These are phyloP conservation scores for Cyberlindnera meyerae DNA, from an alignment of 805 yeast species.

Conservation along the genomic window DNA sequence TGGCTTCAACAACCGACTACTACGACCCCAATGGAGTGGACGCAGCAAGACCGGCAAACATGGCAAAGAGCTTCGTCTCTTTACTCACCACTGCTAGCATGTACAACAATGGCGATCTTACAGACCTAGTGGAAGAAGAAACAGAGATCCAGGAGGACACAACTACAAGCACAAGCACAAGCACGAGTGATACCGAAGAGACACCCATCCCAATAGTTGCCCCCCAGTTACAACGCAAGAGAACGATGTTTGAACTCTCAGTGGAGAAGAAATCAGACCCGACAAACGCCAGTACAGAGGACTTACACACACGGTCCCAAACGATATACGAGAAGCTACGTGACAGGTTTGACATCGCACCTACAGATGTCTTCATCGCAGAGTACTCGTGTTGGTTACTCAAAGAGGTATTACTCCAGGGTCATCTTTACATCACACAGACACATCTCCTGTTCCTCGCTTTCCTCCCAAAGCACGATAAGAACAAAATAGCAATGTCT, in stretches of 20 bases:
- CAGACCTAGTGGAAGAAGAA: slow-evolving; percentile 25
- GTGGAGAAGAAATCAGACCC: slow-evolving; percentile 16
- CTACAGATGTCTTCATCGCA: slow-evolving; percentile 50
- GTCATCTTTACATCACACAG: slow-evolving; percentile 71
- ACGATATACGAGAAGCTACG: slow-evolving; percentile 34
- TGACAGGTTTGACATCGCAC: slow-evolving; percentile 40
- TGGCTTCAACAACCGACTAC: background rate
- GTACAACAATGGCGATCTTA: slow-evolving; percentile 34
- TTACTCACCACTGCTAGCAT: slow-evolving; percentile 54
- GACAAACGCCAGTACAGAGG: slow-evolving; percentile 6
- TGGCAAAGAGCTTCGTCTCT: slow-evolving; percentile 50
- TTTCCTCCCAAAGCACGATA: slow-evolving; percentile 54
- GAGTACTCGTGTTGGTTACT: slow-evolving; percentile 77
- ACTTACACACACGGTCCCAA: slow-evolving; percentile 28
- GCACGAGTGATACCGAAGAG: no score
- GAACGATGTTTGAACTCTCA: slow-evolving; percentile 29
- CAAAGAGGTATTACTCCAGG: slow-evolving; percentile 79
- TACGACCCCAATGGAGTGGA: slow-evolving; percentile 21
- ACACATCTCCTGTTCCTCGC: slow-evolving; percentile 70
- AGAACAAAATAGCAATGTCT: slow-evolving; percentile 39
- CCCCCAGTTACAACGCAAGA: slow-evolving; percentile 2
- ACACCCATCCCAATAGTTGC: background rate
- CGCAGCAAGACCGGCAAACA: slow-evolving; percentile 35
- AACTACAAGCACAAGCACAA: background rate
- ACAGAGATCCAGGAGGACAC: no score